Evolutionary conservation across 116 monocot genomes (phyloP).

Genomic region (Papilionanthe hybrid): DNA sequence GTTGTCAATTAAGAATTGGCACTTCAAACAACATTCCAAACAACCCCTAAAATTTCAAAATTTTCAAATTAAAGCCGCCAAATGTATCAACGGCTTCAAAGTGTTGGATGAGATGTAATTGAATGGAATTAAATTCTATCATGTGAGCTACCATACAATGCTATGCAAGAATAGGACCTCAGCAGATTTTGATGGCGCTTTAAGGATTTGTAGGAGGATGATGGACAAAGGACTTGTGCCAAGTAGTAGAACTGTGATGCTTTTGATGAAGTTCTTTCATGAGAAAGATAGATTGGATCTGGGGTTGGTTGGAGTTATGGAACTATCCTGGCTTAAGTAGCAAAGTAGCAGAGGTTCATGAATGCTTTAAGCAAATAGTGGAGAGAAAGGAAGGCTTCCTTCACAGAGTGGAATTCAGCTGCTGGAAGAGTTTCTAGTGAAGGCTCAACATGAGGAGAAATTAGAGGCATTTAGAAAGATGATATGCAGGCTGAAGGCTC

Average conservation of each 20-base stretch:
- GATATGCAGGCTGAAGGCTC: slow-evolving; percentile 27
- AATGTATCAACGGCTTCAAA: no score
- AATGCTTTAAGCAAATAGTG: slow-evolving; percentile 57
- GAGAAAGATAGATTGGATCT: slow-evolving; percentile 42
- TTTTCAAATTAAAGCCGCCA: no score
- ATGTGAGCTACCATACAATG: no score
- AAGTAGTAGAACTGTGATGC: slow-evolving; percentile 54
- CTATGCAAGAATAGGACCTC: no score
- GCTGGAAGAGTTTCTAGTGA: slow-evolving; percentile 49
- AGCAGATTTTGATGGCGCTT: no score
- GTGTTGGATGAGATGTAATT: no score
- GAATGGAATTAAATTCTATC: no score
- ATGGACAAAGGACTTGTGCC: no score
- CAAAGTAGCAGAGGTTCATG: slow-evolving; percentile 44
- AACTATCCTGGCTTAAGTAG: slow-evolving; percentile 65
- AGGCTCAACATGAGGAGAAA: slow-evolving; percentile 29
- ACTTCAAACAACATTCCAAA: no score
- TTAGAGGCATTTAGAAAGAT: slow-evolving; percentile 40
- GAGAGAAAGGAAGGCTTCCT: slow-evolving; percentile 56
- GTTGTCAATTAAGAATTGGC: no score
- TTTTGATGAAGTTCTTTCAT: slow-evolving; percentile 81
- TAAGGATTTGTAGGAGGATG: no score
- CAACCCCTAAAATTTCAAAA: no score
- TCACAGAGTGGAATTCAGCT: slow-evolving; percentile 49
- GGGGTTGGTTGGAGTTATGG: slow-evolving; percentile 71